Evolutionary conservation across 345 rosid genomes (phyloP).

Genomic region (Citrus hindsii): DNA sequence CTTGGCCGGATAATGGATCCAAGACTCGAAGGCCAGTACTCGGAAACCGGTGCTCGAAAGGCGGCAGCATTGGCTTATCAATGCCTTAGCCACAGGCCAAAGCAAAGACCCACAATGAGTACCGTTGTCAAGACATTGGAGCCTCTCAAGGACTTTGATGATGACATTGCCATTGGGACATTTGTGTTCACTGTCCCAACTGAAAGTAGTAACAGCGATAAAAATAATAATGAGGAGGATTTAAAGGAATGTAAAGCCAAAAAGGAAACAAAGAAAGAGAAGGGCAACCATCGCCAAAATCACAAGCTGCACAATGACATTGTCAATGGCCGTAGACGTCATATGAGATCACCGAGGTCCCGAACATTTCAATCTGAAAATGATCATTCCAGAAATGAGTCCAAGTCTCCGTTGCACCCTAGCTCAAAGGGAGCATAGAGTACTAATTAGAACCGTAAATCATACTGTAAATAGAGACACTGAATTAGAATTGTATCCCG

Average conservation of each 20-base stretch:
- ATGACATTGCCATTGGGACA: constrained; percentile 54
- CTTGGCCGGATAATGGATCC: constrained; percentile 78
- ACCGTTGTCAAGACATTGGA: constrained; percentile 56
- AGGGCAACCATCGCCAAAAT: constrained; percentile 26
- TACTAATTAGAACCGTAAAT: background rate
- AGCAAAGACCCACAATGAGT: constrained; percentile 70
- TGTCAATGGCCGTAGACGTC: constrained; percentile 24
- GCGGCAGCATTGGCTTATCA: constrained; percentile 80
- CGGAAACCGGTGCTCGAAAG: constrained; percentile 69
- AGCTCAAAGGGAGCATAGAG: constrained; percentile 9
- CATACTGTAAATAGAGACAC: background rate
- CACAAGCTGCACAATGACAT: constrained; percentile 22
- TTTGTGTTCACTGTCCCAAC: constrained; percentile 63
- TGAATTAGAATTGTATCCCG: background rate
- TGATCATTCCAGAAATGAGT: constrained; percentile 28
- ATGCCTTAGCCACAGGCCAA: constrained; percentile 78
- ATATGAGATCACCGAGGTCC: constrained; percentile 27
- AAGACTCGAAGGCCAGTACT: constrained; percentile 84
- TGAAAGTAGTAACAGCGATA: constrained; percentile 12
- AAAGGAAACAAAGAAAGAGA: constrained; percentile 35
- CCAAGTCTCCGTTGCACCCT: constrained; percentile 40
- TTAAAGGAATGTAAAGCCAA: constrained; percentile 25
- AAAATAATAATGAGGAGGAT: background rate
- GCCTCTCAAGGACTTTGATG: constrained; percentile 50
- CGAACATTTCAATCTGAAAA: constrained; percentile 24